Conservation (phyloP, 2,329 filamentous ascomycete species). For the Colletotrichum tamarilloi region DNA sequence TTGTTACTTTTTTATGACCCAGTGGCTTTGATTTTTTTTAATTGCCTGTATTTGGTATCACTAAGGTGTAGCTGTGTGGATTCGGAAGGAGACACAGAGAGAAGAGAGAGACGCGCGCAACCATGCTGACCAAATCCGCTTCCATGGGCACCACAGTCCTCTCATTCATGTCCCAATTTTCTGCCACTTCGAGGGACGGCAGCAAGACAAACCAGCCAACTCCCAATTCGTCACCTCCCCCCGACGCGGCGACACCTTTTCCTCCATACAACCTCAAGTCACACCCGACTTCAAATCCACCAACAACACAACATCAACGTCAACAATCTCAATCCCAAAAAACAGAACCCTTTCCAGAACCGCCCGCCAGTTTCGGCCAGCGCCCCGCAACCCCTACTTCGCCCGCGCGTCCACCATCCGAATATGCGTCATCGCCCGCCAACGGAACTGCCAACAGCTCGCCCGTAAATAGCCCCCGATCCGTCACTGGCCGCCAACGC, state of each 20-base stretch:
- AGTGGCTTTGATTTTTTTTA: not conserved
- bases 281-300: conserved; percentile 23
- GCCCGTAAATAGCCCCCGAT: conserved; percentile 54
- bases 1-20: conserved; percentile 11
- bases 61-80: too few relatives aligned
- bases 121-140: conserved; percentile 34
- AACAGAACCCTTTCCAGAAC: conserved; percentile 31
- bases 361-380: conserved; percentile 36
- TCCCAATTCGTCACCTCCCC: conserved; percentile 56
- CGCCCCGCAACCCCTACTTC: conserved; percentile 50
- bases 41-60: not conserved
- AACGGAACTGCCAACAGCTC: conserved; percentile 56
- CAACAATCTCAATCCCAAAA: conserved; percentile 16
- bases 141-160: conserved; percentile 67
- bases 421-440: conserved; percentile 54
- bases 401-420: conserved; percentile 42
- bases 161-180: conserved; percentile 89
- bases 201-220: conserved; percentile 48
- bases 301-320: conserved; percentile 4
- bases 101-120: conserved; percentile 1
- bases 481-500: conserved; percentile 55
- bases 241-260: conserved; percentile 43
- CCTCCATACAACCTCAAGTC: conserved; percentile 34
- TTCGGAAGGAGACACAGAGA: too few relatives aligned
- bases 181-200: conserved; percentile 58